Percentiles rank a stretch among this genome's conserved stretches.
phyloP scores from a whole-genome alignment of 352 stramenopile genomes.

The Phytophthora cryptogea region DNA sequence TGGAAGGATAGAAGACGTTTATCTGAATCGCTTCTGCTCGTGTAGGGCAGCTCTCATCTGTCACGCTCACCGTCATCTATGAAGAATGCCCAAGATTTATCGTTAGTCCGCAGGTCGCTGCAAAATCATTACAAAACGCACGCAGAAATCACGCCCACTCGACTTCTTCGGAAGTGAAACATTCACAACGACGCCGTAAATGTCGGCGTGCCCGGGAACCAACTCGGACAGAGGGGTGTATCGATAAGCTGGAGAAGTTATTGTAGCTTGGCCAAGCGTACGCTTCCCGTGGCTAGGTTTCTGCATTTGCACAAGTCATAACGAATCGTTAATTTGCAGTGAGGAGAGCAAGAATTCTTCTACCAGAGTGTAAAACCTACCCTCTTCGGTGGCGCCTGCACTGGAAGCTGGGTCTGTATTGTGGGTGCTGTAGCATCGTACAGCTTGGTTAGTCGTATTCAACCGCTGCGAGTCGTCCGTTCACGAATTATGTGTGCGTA shows the following conservation, averaged over 20 bases:
- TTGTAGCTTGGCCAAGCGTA: constrained; percentile 37
- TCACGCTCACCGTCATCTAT: constrained; percentile 74
- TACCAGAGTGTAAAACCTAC: constrained; percentile 3
- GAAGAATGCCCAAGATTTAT: not conserved
- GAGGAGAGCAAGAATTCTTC: not conserved
- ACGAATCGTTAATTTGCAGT: too few species aligned
- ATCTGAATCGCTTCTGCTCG: constrained; percentile 61
- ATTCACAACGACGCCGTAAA: constrained; percentile 81
- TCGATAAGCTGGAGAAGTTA: constrained; percentile 46
- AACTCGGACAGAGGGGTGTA: constrained; percentile 66
- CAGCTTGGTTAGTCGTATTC: not conserved
- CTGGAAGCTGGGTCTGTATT: constrained; percentile 7
- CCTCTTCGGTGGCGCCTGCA: constrained; percentile 14
- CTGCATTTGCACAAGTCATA: constrained; percentile 6
- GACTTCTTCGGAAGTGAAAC: constrained; percentile 72
- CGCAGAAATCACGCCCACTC: constrained; percentile 60
- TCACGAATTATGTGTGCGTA: constrained; percentile 9
- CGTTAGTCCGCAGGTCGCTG: not conserved
- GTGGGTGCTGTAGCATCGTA: constrained; percentile 8
- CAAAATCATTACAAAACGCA: constrained; percentile 32
- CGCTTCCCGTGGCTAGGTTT: constrained; percentile 49
- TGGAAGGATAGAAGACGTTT: constrained; percentile 66
- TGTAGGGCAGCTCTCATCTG: constrained; percentile 63
- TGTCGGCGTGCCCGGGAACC: constrained; percentile 53
- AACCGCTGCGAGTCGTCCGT: too few species aligned